Evolutionary conservation across 768 basidiomycete species (phyloP).

Genomic region (Naganishia randhawae): DNA sequence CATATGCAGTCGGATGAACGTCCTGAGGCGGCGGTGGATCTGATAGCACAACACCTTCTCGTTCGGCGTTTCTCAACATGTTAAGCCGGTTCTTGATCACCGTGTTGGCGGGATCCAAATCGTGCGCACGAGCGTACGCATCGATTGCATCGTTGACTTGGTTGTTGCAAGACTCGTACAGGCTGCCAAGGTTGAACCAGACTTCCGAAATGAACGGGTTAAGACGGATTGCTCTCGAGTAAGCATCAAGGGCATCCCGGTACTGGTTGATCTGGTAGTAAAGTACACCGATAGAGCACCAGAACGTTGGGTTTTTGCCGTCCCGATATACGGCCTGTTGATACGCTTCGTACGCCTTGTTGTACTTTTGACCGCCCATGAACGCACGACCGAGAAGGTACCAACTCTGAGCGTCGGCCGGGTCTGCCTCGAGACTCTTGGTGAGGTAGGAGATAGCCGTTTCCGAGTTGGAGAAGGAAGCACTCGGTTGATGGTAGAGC

Average conservation of each 20-base stretch:
- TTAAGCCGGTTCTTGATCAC: conserved; percentile 76
- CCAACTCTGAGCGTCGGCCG: conserved; percentile 95
- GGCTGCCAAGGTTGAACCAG: conserved; percentile 93
- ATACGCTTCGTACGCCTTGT: conserved; percentile 98
- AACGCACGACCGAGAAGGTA: conserved; percentile 96
- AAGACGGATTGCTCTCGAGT: conserved; percentile 96
- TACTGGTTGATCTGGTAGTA: conserved; percentile 99
- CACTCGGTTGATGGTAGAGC: conserved; percentile 93
- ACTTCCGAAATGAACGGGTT: conserved; percentile 94
- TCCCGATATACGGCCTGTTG: conserved; percentile 99
- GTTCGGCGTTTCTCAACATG: conserved; percentile 73
- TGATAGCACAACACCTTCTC: conserved; percentile 66
- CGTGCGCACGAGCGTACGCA: conserved; percentile 89
- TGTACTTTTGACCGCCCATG: conserved; percentile 98
- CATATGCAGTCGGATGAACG: conserved; percentile 92
- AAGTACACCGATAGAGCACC: conserved; percentile 98
- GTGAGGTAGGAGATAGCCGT: conserved; percentile 89
- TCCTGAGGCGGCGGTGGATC: conserved; percentile 90
- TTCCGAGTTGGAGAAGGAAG: conserved; percentile 92
- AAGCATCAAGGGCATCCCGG: conserved; percentile 96
- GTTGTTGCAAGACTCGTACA: conserved; percentile 98
- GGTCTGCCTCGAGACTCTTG: conserved; percentile 90
- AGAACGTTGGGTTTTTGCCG: conserved; percentile 97
- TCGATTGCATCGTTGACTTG: conserved; percentile 98
- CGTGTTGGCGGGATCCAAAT: conserved; percentile 81